A percentile compares a stretch with the other conserved stretches of the same genome.
These are phyloP conservation scores for Prototheca wickerhamii DNA, from an alignment of 163 green algal species.

Conservation along the genomic window DNA sequence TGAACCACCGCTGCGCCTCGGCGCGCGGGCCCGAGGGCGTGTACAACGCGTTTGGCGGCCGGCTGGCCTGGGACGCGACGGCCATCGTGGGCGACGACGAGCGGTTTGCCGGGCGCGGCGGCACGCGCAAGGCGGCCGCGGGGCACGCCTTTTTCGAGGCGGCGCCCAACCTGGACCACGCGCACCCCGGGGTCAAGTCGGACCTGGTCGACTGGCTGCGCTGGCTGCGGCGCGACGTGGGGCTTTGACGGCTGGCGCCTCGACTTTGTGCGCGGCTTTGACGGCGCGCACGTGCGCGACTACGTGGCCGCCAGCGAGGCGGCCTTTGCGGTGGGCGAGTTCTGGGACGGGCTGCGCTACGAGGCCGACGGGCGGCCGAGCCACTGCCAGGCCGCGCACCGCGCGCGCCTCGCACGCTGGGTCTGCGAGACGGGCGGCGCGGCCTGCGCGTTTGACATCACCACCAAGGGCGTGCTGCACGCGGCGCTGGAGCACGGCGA, in stretches of 20 bases:
- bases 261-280: constrained; percentile 55
- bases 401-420: constrained; percentile 73
- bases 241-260: constrained; percentile 70
- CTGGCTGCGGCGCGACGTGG: constrained; percentile 61
- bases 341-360: constrained; percentile 64
- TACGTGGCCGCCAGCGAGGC: constrained; percentile 59
- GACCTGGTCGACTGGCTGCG: constrained; percentile 67
- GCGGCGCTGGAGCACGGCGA: constrained; percentile 42
- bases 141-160: constrained; percentile 62
- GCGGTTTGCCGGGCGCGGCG: constrained; percentile 38
- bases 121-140: no score
- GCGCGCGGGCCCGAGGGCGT: constrained; percentile 35
- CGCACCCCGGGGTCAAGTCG: constrained; percentile 39
- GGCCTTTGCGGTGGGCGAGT: constrained; percentile 72
- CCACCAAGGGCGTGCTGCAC: constrained; percentile 65
- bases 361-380: constrained; percentile 37
- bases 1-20: constrained; percentile 73
- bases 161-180: constrained; percentile 83
- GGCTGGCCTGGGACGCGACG: constrained; percentile 61
- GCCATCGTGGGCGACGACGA: constrained; percentile 57
- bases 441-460: constrained; percentile 71
- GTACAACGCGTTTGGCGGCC: constrained; percentile 54
- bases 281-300: constrained; percentile 54
- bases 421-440: constrained; percentile 59
- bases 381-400: constrained; percentile 65